Evolutionary conservation across 148 eudicot genomes (phyloP).

Genomic region (Fagopyrum homotropicum): DNA sequence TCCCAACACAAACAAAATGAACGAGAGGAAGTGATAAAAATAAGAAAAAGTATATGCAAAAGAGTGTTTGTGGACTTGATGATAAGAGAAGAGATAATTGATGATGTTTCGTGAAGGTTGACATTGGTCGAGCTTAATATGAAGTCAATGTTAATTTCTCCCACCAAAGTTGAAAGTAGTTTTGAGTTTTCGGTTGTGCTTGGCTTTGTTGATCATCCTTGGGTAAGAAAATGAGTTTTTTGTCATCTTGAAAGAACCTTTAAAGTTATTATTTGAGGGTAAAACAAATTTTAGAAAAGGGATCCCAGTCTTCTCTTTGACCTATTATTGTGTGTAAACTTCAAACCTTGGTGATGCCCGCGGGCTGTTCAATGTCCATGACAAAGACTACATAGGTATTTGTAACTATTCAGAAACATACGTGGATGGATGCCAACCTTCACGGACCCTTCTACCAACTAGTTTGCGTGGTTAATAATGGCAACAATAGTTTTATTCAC

Average conservation of each 20-base stretch:
- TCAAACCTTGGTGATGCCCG: neutral
- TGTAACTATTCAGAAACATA: too few species aligned
- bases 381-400: too few species aligned
- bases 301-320: neutral
- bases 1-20: too few species aligned
- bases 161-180: neutral
- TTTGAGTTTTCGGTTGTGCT: neutral
- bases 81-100: neutral
- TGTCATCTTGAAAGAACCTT: neutral
- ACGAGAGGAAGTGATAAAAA: too few species aligned
- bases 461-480: too few species aligned
- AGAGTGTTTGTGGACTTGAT: neutral
- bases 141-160: neutral
- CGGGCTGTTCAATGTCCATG: neutral
- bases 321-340: neutral
- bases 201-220: neutral
- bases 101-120: neutral
- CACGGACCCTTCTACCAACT: too few species aligned
- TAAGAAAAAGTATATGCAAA: too few species aligned
- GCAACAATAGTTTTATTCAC: too few species aligned
- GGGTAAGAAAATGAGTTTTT: neutral
- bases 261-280: neutral
- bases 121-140: neutral
- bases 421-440: too few species aligned
- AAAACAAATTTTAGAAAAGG: neutral